Evolutionary conservation across 2,329 filamentous ascomycete species (phyloP).

Genomic region (Fusarium stilboides): DNA sequence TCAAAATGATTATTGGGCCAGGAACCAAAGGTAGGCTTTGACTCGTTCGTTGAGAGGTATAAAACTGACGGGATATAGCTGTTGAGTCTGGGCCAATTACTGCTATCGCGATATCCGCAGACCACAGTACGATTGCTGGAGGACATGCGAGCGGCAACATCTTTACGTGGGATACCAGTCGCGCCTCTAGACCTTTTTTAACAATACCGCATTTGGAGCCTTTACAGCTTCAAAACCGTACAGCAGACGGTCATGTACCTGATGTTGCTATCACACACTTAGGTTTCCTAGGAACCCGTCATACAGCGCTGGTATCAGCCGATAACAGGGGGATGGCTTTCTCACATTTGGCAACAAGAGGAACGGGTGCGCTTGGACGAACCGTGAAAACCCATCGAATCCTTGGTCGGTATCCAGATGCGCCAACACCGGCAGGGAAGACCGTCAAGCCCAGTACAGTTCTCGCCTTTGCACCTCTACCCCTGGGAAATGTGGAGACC

Average conservation of each 20-base stretch:
- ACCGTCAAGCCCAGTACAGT: constrained; percentile 93
- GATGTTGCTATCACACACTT: constrained; percentile 87
- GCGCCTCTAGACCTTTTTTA: constrained; percentile 88
- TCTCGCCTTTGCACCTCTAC: constrained; percentile 89
- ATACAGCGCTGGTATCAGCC: constrained; percentile 94
- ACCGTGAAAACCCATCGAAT: constrained; percentile 92
- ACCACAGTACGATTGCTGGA: constrained; percentile 91
- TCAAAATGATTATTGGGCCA: constrained; percentile 93
- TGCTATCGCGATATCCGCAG: constrained; percentile 89
- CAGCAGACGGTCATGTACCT: constrained; percentile 85
- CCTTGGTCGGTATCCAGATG: constrained; percentile 88
- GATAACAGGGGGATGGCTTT: constrained; percentile 98
- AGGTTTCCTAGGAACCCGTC: constrained; percentile 94
- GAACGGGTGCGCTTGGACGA: constrained; percentile 87
- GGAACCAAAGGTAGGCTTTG: constrained; percentile 83
- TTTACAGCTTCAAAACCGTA: constrained; percentile 74
- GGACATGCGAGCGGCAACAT: constrained; percentile 93
- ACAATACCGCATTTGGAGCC: constrained; percentile 83
- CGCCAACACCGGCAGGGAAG: constrained; percentile 73
- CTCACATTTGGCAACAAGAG: constrained; percentile 93
- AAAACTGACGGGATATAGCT: constrained; percentile 68
- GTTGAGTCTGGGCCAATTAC: constrained; percentile 92
- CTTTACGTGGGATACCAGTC: constrained; percentile 94
- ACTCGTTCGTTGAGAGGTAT: neutral
- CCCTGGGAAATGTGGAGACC: constrained; percentile 94